phyloP scores from a whole-genome alignment of 176 grass and related monocot species.

The Stipa capillata region DNA sequence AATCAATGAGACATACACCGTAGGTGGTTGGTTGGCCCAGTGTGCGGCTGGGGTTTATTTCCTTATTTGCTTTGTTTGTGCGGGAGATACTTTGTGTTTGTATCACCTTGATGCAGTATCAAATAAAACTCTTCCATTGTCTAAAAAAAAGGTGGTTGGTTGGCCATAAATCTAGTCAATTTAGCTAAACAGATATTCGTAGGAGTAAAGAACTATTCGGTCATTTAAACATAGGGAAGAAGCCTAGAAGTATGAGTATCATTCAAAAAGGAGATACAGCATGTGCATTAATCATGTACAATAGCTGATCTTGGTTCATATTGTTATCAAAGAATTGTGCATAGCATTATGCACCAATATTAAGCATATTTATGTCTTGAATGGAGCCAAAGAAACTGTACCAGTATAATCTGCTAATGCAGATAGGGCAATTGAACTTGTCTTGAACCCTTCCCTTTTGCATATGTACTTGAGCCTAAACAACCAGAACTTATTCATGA shows the following conservation, averaged over 20 bases:
- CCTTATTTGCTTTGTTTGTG: too few relatives aligned
- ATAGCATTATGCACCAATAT: conserved; percentile 1
- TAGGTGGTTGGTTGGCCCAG: too few relatives aligned
- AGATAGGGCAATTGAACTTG: conserved; percentile 73
- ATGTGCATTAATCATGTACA: not conserved
- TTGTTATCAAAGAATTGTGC: conserved; percentile 23
- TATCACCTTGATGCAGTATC: too few relatives aligned
- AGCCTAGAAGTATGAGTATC: not conserved
- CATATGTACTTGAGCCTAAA: conserved; percentile 93
- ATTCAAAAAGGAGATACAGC: not conserved
- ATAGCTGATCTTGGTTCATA: not conserved
- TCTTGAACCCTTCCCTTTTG: conserved; percentile 84
- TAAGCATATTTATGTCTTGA: conserved; percentile 5
- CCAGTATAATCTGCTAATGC: conserved; percentile 93
- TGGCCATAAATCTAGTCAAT: not conserved
- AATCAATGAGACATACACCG: not conserved
- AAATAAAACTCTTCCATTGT: too few relatives aligned
- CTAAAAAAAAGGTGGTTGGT: not conserved
- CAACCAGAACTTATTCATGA: not conserved
- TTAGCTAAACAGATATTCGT: not conserved
- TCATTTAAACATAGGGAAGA: not conserved
- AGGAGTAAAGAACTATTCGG: not conserved
- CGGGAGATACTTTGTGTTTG: too few relatives aligned
- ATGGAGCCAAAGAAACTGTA: conserved; percentile 27
- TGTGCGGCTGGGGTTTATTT: too few relatives aligned